phyloP scores from a whole-genome alignment of 805 yeast species.

The Ogataea methylovora region DNA sequence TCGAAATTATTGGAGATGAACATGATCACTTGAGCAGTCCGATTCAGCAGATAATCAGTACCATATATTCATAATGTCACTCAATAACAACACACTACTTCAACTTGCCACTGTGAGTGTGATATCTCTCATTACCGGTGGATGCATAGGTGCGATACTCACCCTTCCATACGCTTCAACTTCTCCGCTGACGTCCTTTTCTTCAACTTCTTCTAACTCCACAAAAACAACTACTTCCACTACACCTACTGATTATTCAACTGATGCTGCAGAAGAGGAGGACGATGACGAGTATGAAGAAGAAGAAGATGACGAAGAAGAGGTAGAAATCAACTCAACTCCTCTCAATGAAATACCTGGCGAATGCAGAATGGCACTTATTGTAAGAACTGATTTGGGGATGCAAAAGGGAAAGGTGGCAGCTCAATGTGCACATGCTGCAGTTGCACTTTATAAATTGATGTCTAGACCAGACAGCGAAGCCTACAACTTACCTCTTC shows the following conservation, averaged over 20 bases:
- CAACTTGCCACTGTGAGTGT: conserved; percentile 15
- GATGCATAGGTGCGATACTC: conserved; percentile 20
- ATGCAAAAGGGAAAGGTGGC: conserved; percentile 96
- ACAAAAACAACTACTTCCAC: too few species aligned
- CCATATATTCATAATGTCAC: too few species aligned
- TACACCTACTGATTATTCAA: conserved; percentile 5
- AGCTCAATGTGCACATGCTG: conserved; percentile 98
- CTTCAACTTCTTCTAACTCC: not conserved
- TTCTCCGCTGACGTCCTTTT: conserved; percentile 2
- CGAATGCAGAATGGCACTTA: conserved; percentile 78
- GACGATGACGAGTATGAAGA: conserved; percentile 30
- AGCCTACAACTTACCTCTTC: conserved; percentile 53
- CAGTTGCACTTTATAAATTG: conserved; percentile 75
- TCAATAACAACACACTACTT: too few species aligned
- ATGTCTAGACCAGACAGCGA: conserved; percentile 46
- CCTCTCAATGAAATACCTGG: conserved; percentile 64
- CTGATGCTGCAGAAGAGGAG: conserved; percentile 20
- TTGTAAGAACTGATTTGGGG: conserved; percentile 79
- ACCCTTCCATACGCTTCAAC: conserved; percentile 7
- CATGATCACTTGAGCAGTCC: too few species aligned
- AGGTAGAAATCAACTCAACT: conserved; percentile 51
- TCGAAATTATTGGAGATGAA: too few species aligned
- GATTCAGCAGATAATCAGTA: too few species aligned
- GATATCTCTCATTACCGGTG: conserved; percentile 21
- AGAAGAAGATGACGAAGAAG: conserved; percentile 32